Percentiles rank a stretch among this genome's conserved stretches.
These are phyloP conservation scores for Debaryomycetaceae sp. DNA, from an alignment of 1,139 yeast species.

Conservation along the genomic window DNA sequence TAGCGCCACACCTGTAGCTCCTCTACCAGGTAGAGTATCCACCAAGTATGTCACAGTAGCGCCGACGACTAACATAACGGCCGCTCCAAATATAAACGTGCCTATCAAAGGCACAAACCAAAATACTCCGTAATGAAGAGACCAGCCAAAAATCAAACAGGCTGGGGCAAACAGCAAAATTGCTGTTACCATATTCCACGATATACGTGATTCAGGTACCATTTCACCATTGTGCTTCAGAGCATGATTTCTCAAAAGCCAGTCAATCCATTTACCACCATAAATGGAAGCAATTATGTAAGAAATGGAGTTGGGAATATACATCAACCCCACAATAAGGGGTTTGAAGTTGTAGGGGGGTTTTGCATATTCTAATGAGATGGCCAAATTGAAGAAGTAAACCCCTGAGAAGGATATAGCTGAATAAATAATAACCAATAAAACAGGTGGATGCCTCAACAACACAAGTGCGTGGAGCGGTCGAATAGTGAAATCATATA, in stretches of 20 bases:
- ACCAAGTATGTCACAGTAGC: constrained; percentile 78
- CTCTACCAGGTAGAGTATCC: constrained; percentile 82
- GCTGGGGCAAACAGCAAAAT: constrained; percentile 62
- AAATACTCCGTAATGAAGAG: constrained; percentile 57
- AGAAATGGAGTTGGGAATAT: constrained; percentile 79
- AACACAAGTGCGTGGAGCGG: constrained; percentile 52
- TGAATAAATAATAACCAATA: constrained; percentile 60
- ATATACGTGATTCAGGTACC: constrained; percentile 75
- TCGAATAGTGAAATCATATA: constrained; percentile 42
- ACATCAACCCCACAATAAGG: constrained; percentile 68
- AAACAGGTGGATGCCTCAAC: constrained; percentile 69
- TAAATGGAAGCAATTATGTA: constrained; percentile 68
- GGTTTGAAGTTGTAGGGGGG: constrained; percentile 68
- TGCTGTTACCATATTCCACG: constrained; percentile 70
- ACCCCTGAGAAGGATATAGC: constrained; percentile 65
- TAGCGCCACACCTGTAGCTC: constrained; percentile 85
- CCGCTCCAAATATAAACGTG: constrained; percentile 76
- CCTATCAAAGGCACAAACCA: constrained; percentile 82
- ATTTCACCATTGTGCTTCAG: constrained; percentile 57
- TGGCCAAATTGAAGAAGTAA: constrained; percentile 72
- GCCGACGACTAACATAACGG: constrained; percentile 82
- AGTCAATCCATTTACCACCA: constrained; percentile 82
- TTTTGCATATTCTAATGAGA: constrained; percentile 59
- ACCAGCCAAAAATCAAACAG: constrained; percentile 78
- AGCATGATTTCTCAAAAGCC: constrained; percentile 52